Evolutionary conservation across 306 rosid genomes (phyloP), one percentile per base, ranked within the genome.

Genomic region (Urtica urens): DNA sequence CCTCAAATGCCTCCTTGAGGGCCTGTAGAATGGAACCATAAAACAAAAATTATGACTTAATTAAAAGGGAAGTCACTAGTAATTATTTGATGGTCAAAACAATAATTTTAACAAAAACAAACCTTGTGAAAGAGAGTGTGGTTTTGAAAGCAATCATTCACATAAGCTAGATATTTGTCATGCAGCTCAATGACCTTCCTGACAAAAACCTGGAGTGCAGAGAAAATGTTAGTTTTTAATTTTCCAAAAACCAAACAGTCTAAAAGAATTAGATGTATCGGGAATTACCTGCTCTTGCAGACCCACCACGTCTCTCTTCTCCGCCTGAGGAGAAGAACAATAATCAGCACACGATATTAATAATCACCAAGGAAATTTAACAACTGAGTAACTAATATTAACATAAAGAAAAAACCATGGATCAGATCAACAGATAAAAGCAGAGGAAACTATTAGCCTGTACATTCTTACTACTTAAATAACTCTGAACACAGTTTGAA

Each of bases 91-190:
- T n/a, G n/a, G n/a, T n/a, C n/a, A n/a, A n/a, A n/a, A n/a, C n/a
- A n/a, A n/a, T n/a, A n/a, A n/a, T n/a, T n/a, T n/a, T 26, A 19
- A 5, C 7, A 61, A 8, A 48, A 1, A 45, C 74, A 59, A 17
- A 71, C 81, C 81, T 71, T 75, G 53, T 67, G 81, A 59, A 75
- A 75, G 59, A 75, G 78, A 1, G 78, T 67, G 57, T 75, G 97
- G 64, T 84, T 83, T 75, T 78, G 93, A 66, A 88, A 88, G 69
- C 93, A 84, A 26, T 75, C 72, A 34, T 74, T 81, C 67, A 88
- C 93, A 51, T 83, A 73, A 28, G 74, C 78, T 23, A 67, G 55
- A 58, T 75, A 75, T 29, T 75, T 75, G 64, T 75, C 81, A 18
- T 75, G 81, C 28, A 75, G 66, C 59, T 71, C 81, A 28, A 75